Conservation (phyloP, 2,329 filamentous ascomycete genomes). For the Metarhizium guizhouense region DNA sequence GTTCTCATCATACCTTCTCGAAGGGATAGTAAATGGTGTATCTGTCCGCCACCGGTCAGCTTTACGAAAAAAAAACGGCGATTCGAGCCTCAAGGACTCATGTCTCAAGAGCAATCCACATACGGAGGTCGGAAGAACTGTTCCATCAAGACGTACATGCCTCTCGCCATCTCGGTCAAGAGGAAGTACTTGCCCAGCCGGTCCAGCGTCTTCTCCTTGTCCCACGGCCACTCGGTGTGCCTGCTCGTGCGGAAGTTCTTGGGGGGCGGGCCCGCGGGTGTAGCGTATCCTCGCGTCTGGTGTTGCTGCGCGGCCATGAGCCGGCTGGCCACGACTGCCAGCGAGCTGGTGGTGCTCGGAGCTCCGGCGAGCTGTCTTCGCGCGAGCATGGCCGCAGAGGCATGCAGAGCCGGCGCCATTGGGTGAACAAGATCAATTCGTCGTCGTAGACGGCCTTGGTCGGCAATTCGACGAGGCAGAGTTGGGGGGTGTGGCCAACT, state of each 20-base stretch:
- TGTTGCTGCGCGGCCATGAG: conserved; percentile 6
- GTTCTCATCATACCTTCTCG: conserved; percentile 59
- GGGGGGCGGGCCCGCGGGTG: conserved; percentile 70
- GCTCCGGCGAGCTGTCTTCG: conserved; percentile 24
- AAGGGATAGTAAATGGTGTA: conserved; percentile 99
- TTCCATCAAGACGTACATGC: conserved; percentile 96
- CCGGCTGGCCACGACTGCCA: conserved; percentile 13
- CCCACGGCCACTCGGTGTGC: conserved; percentile 71
- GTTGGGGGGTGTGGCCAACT: conserved; percentile 2
- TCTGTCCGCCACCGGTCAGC: conserved; percentile 34
- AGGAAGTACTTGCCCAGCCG: conserved; percentile 90
- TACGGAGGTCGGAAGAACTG: conserved; percentile 98
- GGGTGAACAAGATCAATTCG: background rate
- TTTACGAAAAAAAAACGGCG: background rate
- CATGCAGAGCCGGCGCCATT: conserved; percentile 25
- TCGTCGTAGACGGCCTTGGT: background rate
- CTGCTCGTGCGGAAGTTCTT: conserved; percentile 70
- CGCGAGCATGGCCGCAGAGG: conserved; percentile 24
- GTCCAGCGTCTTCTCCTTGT: conserved; percentile 68
- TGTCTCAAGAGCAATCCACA: conserved; percentile 32
- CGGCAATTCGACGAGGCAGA: background rate
- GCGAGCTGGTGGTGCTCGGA: conserved; percentile 11
- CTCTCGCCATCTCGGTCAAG: conserved; percentile 88
- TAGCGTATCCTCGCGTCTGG: conserved; percentile 43
- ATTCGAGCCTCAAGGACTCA: background rate